phyloP scores from a whole-genome alignment of 1,139 yeast species.

The Diutina pseudorugosa region DNA sequence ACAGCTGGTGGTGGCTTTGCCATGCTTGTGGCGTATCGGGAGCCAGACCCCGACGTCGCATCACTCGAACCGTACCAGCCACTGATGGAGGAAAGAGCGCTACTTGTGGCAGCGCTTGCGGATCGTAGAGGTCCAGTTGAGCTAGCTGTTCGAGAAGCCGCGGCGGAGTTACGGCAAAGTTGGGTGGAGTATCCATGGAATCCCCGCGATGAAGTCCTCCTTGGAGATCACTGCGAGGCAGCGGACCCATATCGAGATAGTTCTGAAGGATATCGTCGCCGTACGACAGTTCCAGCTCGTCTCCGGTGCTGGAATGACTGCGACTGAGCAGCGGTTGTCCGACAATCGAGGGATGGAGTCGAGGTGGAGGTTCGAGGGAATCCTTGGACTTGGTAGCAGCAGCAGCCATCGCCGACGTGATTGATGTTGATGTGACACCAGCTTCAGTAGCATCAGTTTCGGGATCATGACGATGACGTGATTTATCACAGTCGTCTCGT shows the following conservation, averaged over 20 bases:
- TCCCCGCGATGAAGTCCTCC: not conserved
- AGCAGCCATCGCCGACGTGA: not conserved
- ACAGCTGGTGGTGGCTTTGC: constrained; percentile 3
- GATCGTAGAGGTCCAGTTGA: not conserved
- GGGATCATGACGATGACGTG: too few species aligned
- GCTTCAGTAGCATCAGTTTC: too few species aligned
- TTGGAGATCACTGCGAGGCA: not conserved
- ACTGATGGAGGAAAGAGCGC: not conserved
- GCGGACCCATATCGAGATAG: constrained; percentile 1
- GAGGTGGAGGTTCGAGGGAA: not conserved
- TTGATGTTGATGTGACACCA: too few species aligned
- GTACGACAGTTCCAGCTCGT: not conserved
- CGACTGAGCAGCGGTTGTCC: not conserved
- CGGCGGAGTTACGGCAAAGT: not conserved
- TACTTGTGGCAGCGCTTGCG: not conserved
- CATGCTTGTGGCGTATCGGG: not conserved
- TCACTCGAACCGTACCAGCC: not conserved
- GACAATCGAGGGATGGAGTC: not conserved
- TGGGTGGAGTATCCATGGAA: not conserved
- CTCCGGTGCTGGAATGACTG: not conserved
- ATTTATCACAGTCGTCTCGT: not conserved
- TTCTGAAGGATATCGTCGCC: constrained; percentile 1
- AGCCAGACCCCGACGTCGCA: constrained; percentile 3
- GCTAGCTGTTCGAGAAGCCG: not conserved
- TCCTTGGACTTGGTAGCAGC: not conserved